These are phyloP conservation scores for Podospora appendiculata DNA, from an alignment of 495 filamentous ascomycete species.

Conservation along the genomic window DNA sequence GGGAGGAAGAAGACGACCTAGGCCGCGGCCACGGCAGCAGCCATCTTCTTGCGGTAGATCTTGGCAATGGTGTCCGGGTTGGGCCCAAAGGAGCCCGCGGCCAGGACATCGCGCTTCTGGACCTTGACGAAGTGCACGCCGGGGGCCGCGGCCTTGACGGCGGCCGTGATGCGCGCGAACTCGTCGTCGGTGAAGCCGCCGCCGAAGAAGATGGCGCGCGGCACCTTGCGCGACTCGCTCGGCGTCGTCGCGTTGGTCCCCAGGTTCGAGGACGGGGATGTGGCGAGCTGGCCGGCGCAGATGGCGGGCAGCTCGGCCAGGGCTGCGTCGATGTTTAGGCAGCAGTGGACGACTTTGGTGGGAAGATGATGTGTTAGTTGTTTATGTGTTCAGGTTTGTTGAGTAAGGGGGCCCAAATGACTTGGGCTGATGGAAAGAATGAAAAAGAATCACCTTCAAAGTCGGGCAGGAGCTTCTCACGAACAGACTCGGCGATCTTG, in stretches of 20 bases:
- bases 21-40: constrained; percentile 8
- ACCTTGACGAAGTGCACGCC: constrained; percentile 16
- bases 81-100: constrained; percentile 19
- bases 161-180: constrained; percentile 16
- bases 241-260: constrained; percentile 13
- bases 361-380: neutral
- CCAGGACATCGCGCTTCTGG: constrained; percentile 22
- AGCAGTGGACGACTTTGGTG: constrained; percentile 21
- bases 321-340: constrained; percentile 15
- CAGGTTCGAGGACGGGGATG: constrained; percentile 14
- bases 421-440: neutral
- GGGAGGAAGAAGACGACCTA: neutral
- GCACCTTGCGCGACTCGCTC: constrained; percentile 8
- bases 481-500: constrained; percentile 19
- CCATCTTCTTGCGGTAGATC: constrained; percentile 28
- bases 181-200: constrained; percentile 22
- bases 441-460: constrained; percentile 15
- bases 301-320: constrained; percentile 21
- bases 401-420: neutral
- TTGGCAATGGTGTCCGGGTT: constrained; percentile 24
- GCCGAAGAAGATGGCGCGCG: constrained; percentile 24
- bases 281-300: constrained; percentile 14
- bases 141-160: constrained; percentile 8
- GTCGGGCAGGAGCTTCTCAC: constrained; percentile 22
- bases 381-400: neutral